These are phyloP conservation scores for Hondaea fermentalgiana DNA, from an alignment of 108 stramenopile genomes.

Conservation along the genomic window DNA sequence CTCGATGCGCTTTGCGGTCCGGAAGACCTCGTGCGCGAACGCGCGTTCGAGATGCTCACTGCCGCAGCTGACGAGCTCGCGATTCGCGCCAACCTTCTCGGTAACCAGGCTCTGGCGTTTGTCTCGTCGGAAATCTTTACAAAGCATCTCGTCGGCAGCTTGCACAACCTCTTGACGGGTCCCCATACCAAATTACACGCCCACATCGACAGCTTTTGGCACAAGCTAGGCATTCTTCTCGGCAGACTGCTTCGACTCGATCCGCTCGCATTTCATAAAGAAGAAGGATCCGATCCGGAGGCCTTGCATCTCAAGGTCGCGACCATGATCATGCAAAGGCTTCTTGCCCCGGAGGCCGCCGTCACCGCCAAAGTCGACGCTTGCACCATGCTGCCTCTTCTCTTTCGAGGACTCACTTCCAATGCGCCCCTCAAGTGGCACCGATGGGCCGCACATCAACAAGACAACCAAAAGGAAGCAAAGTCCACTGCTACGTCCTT, in stretches of 20 bases:
- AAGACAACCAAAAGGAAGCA: neutral
- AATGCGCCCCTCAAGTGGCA: neutral
- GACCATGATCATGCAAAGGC: neutral
- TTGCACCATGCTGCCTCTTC: neutral
- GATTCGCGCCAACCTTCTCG: neutral
- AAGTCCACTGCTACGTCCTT: too few species aligned
- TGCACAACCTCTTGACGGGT: neutral
- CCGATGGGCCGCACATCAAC: neutral
- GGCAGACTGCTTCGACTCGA: neutral
- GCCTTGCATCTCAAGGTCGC: neutral
- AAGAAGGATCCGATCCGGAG: neutral
- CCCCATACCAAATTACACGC: neutral
- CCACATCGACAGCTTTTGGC: neutral
- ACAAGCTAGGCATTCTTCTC: neutral
- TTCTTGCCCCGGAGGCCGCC: neutral
- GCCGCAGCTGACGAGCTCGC: neutral
- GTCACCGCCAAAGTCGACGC: slow-evolving; percentile 1
- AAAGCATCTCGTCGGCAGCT: neutral
- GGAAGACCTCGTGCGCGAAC: neutral
- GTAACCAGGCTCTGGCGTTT: neutral
- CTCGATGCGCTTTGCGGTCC: neutral
- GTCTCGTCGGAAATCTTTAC: neutral
- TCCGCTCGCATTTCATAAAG: neutral
- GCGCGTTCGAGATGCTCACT: neutral
- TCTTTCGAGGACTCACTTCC: neutral